Evolutionary conservation across 495 filamentous ascomycete species (phyloP).

Genomic region (Hypoxylon cercidicola): DNA sequence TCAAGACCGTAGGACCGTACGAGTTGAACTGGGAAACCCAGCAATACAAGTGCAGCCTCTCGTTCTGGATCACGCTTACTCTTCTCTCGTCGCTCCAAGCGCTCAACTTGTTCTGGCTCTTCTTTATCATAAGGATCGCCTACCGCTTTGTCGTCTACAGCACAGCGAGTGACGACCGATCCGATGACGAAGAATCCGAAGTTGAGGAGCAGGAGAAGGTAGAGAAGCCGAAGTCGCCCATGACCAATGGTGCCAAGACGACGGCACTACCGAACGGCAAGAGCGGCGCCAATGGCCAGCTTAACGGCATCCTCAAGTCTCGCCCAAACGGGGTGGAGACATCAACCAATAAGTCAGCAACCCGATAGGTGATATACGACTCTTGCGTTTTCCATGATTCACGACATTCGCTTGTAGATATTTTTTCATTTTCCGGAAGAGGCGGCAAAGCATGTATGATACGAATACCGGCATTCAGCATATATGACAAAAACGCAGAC

Average conservation of each 20-base stretch:
- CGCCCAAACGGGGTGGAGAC: conserved; percentile 38
- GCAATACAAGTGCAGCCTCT: conserved; percentile 84
- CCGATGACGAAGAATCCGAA: conserved; percentile 61
- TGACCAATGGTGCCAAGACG: conserved; percentile 6
- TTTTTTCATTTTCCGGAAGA: conserved; percentile 8
- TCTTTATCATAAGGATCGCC: conserved; percentile 79
- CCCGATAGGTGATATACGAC: conserved; percentile 20
- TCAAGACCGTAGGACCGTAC: conserved; percentile 88
- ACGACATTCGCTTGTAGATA: conserved; percentile 40
- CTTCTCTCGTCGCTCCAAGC: conserved; percentile 80
- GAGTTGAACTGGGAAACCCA: conserved; percentile 85
- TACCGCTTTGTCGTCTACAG: conserved; percentile 63
- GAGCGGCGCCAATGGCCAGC: conserved; percentile 24
- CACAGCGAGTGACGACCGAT: conserved; percentile 62
- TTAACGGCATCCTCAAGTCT: conserved; percentile 34
- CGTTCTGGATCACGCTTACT: conserved; percentile 75
- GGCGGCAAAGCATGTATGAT: conserved; percentile 26
- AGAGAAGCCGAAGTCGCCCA: conserved; percentile 24
- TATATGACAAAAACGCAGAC: conserved; percentile 21
- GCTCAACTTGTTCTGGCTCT: conserved; percentile 90
- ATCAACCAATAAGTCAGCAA: conserved; percentile 25
- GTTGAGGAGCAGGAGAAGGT: conserved; percentile 47
- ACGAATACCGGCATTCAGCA: conserved; percentile 26
- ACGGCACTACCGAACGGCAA: conserved; percentile 39
- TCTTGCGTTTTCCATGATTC: conserved; percentile 10